Base-by-base conservation (phyloP, 768 basidiomycete species). In the Podaxis mareebaensis region DNA sequence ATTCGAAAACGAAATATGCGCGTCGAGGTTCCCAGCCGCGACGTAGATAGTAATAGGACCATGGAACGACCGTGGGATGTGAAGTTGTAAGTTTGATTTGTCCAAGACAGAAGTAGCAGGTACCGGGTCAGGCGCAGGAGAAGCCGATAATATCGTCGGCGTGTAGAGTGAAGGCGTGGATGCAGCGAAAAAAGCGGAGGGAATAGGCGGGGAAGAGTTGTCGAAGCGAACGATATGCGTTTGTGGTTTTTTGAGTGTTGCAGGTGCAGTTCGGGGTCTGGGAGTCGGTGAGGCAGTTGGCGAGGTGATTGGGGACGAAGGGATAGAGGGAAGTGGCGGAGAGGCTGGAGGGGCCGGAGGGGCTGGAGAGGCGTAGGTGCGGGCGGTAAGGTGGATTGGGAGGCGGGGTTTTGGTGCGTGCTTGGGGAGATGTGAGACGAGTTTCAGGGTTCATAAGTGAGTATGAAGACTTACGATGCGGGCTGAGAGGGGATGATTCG, bases 61-160 rank as follows among this genome's bases (percentile, higher is more conserved):
- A 49, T 73, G 75, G 69, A 81, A 80, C 8, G 80, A 77, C 17
- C 70, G 70, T 26, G 82, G 82, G 12, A 83, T 72, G 40, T 78
- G 73, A 7, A 83, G 70, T 40, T 44, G 7, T 3, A 53, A 53
- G 28, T 38, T 30, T 8, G 42, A 54, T 3, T 44, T 60, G 20
- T 60, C 42, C 24, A 59, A 13, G 8, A 60, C 56, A 4, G 53
- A 58, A 65, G 44, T 10, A 26, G 49, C 12, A 13, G 64, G 28
- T 30, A 52, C 33, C 20, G 26, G 48, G 10, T 28, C 38, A 22
- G 39, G 57, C 33, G 58, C 26, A 7, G 36, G 12, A 15, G 61
- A n/a, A 17, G 66, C 39, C 28, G 39, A 49, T 30, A 39, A 26
- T 5, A 56, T 26, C 38, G 64, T 51, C 0, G 46, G 44, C 11